Evolutionary conservation across 2,329 filamentous ascomycete genomes (phyloP), one percentile per base, ranked within the genome.

Genomic region (Colletotrichum sp.): DNA sequence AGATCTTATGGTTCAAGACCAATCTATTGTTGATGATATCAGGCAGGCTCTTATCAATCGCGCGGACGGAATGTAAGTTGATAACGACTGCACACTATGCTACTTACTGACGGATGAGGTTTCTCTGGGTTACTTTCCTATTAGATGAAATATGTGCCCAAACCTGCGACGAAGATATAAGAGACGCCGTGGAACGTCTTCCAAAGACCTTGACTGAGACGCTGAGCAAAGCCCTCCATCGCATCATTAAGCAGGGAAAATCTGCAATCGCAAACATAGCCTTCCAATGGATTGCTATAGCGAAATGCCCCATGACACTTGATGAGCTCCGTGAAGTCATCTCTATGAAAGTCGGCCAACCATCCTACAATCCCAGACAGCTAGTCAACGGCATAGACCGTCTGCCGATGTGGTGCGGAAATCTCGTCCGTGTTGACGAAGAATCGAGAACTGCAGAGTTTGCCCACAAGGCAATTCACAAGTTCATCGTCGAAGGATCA

Each of bases 311-410:
- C n/a, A n/a, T n/a, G n/a, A n/a, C n/a, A n/a, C n/a, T n/a, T n/a
- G n/a, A 43, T 43, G 39, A 43, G 18, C 39, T 43, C 5, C 39
- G 39, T 43, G 39, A 43, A 43, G 39, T 0, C 39, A 43, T 43
- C 18, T 43, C 18, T 12, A n/a, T 1, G 1, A 43, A 43, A n/a
- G 39, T 43, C 18, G 18, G 39, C 18, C 39, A 43, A 43, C 9
- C 5, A 12, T 43, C 39, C 9, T 43, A 0, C 1, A 43, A 43
- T 12, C 9, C 8, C 1, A 5, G 39, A 43, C 18, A n/a, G 0
- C 18, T 43, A n/a, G 5, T 43, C 9, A 43, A 43, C 0, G 39
- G 39, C 0, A 43, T 43, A 6, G 18, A 43, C 9, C 39, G 39
- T n/a, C 18, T 43, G 5, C 39, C 39, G 0, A 43, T 3, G 5